phyloP scores from a whole-genome alignment of 495 filamentous ascomycete species.

The Aspergillus sclerotioniger region DNA sequence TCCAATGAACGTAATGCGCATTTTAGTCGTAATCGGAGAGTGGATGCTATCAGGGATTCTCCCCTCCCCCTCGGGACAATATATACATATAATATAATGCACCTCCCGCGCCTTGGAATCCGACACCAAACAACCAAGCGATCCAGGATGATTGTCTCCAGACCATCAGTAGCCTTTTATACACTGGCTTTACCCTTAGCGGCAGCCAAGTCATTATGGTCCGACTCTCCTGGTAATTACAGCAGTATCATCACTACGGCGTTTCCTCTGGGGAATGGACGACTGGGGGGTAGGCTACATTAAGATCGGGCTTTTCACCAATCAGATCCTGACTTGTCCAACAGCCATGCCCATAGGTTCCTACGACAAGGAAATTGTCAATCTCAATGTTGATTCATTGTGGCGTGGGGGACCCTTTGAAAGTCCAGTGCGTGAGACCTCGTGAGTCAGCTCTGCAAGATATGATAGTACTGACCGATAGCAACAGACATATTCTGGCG shows the following conservation, averaged over 20 bases:
- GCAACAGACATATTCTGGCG: constrained; percentile 38
- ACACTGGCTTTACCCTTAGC: background rate
- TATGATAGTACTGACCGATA: background rate
- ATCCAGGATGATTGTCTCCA: background rate
- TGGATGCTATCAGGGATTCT: too few species aligned
- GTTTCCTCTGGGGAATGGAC: constrained; percentile 40
- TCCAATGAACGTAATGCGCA: background rate
- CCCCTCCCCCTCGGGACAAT: too few species aligned
- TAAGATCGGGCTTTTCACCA: constrained; percentile 4
- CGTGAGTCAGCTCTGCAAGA: too few species aligned
- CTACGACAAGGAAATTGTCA: constrained; percentile 35
- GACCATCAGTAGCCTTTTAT: background rate
- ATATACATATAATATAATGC: too few species aligned
- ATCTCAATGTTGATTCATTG: constrained; percentile 43
- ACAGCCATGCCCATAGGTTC: constrained; percentile 36
- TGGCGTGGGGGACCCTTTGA: constrained; percentile 49
- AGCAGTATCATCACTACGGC: constrained; percentile 25
- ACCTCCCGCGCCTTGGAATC: background rate
- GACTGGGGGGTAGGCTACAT: constrained; percentile 23
- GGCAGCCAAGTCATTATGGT: constrained; percentile 18
- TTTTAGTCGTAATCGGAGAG: background rate
- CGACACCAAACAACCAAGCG: background rate
- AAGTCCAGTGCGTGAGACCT: constrained; percentile 4
- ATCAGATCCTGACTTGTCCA: background rate
- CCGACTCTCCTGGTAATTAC: constrained; percentile 21